phyloP scores from a whole-genome alignment of 2,329 filamentous ascomycete genomes.

The Xylariaceae sp. region DNA sequence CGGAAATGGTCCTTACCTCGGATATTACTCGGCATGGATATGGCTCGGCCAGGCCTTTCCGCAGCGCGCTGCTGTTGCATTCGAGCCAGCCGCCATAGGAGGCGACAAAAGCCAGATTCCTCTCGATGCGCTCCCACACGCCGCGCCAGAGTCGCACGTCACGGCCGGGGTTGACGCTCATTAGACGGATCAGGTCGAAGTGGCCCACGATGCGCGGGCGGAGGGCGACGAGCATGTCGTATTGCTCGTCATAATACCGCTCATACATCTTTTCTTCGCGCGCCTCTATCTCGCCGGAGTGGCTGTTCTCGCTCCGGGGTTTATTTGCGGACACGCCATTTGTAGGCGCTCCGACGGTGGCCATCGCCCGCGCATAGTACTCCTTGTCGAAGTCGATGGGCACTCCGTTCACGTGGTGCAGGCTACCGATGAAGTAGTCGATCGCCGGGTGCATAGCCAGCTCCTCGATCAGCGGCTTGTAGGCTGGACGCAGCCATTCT shows the following conservation, averaged over 20 bases:
- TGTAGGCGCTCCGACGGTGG: conserved; percentile 27
- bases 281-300: conserved; percentile 49
- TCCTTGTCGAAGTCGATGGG: conserved; percentile 82
- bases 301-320: conserved; percentile 20
- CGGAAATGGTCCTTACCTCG: conserved; percentile 47
- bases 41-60: conserved; percentile 86
- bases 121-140: conserved; percentile 69
- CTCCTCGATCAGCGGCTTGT: conserved; percentile 51
- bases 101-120: conserved; percentile 69
- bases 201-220: conserved; percentile 80
- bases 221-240: conserved; percentile 70
- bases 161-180: conserved; percentile 64
- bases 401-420: conserved; percentile 82
- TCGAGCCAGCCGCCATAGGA: conserved; percentile 80
- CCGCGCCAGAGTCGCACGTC: conserved; percentile 54
- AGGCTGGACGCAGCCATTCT: conserved; percentile 79
- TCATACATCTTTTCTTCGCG: conserved; percentile 71
- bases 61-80: conserved; percentile 79
- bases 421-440: conserved; percentile 88
- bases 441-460: conserved; percentile 60
- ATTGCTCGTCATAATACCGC: conserved; percentile 85
- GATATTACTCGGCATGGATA: conserved; percentile 81
- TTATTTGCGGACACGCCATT: conserved; percentile 16
- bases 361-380: conserved; percentile 62
- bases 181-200: conserved; percentile 84